phyloP scores from a whole-genome alignment of 768 basidiomycete genomes.

The Chlorophyllum brunneum region DNA sequence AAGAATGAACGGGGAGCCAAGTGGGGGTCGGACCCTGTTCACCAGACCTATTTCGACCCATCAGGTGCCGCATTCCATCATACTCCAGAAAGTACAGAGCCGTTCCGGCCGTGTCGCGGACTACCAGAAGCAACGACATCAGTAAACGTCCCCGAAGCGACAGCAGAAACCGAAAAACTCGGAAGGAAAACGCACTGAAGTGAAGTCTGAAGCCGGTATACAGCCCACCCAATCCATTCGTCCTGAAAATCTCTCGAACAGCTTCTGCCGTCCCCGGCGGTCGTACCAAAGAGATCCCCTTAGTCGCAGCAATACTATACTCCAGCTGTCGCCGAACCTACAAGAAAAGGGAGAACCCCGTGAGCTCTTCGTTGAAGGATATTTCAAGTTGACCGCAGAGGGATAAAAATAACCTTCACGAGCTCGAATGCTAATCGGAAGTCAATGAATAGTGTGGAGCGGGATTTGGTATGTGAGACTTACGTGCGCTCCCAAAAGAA shows the following conservation, averaged over 20 bases:
- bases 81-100: slow-evolving; percentile 93
- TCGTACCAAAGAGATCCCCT: slow-evolving; percentile 64
- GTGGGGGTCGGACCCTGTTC: slow-evolving; percentile 80
- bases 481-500: slow-evolving; percentile 85
- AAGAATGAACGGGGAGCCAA: slow-evolving; percentile 80
- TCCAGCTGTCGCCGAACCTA: slow-evolving; percentile 91
- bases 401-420: slow-evolving; percentile 64
- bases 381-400: neutral
- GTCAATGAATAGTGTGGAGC: neutral
- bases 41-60: slow-evolving; percentile 73
- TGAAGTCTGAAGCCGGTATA: slow-evolving; percentile 88
- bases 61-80: slow-evolving; percentile 82
- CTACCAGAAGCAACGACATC: slow-evolving; percentile 32
- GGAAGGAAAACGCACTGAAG: slow-evolving; percentile 48
- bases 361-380: slow-evolving; percentile 3
- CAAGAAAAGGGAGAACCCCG: slow-evolving; percentile 2
- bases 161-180: slow-evolving; percentile 3
- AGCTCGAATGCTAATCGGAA: slow-evolving; percentile 74
- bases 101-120: slow-evolving; percentile 87
- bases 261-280: slow-evolving; percentile 79
- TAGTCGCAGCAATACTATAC: slow-evolving; percentile 82
- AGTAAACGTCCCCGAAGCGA: neutral
- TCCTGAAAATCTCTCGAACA: slow-evolving; percentile 71
- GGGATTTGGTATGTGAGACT: slow-evolving; percentile 29
- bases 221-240: slow-evolving; percentile 60